Evolutionary conservation across 192 early-diverging fungal genomes (phyloP).

Genomic region (Lobulomyces angularis): DNA sequence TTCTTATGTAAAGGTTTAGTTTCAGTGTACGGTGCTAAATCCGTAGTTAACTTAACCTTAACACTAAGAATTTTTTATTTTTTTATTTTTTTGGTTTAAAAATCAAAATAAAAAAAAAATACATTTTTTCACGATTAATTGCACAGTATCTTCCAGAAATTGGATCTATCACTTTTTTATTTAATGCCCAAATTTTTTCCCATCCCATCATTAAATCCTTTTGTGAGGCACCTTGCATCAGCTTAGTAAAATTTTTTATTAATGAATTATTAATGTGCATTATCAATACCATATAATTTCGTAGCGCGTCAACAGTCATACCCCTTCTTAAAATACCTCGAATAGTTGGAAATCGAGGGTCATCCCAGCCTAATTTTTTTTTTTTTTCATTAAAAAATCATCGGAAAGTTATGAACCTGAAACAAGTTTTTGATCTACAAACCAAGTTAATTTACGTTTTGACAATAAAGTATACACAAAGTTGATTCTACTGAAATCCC

Average conservation of each 20-base stretch:
- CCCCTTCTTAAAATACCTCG: slow-evolving; percentile 84
- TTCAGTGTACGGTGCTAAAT: slow-evolving; percentile 39
- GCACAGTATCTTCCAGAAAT: slow-evolving; percentile 84
- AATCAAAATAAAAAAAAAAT: slow-evolving; percentile 15
- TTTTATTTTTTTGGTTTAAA: slow-evolving; percentile 5
- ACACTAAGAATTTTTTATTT: slow-evolving; percentile 22
- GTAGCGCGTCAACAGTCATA: slow-evolving; percentile 94
- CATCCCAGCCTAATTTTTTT: slow-evolving; percentile 49
- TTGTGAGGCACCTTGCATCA: slow-evolving; percentile 97
- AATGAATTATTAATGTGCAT: no score
- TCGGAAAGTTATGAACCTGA: no score
- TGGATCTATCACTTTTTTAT: slow-evolving; percentile 95
- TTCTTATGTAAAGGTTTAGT: slow-evolving; percentile 88
- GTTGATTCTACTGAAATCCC: slow-evolving; percentile 89
- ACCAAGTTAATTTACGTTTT: slow-evolving; percentile 96
- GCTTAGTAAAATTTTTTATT: no score
- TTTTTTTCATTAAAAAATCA: slow-evolving; percentile 37
- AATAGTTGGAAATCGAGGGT: slow-evolving; percentile 46
- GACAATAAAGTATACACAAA: slow-evolving; percentile 97
- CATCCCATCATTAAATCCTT: slow-evolving; percentile 86
- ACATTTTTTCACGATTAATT: slow-evolving; percentile 53
- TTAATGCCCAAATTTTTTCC: slow-evolving; percentile 98
- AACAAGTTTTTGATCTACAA: slow-evolving; percentile 77
- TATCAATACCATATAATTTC: slow-evolving; percentile 91
- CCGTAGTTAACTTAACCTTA: slow-evolving; percentile 49